Evolutionary conservation across 1,139 yeast genomes (phyloP).

Genomic region (Meyerozyma carpophila): DNA sequence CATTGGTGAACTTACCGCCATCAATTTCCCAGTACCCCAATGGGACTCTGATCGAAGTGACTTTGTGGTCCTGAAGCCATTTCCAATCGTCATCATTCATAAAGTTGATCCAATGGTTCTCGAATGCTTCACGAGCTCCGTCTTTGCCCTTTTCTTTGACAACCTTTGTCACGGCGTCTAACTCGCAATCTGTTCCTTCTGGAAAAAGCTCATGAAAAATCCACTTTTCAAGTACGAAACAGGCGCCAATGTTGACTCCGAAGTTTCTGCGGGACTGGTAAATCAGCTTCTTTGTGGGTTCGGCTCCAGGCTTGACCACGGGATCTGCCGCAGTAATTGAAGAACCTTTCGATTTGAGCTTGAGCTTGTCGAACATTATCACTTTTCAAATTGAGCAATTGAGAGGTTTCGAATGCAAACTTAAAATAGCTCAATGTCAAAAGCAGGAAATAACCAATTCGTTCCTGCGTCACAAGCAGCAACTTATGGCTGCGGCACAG

Average conservation of each 20-base stretch:
- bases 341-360: conserved; percentile 33
- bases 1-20: conserved; percentile 53
- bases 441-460: not conserved
- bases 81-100: conserved; percentile 71
- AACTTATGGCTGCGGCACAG: not conserved
- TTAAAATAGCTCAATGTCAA: not conserved
- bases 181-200: conserved; percentile 54
- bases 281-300: conserved; percentile 47
- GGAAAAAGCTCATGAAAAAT: conserved; percentile 57
- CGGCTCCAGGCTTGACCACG: conserved; percentile 23
- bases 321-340: conserved; percentile 23
- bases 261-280: conserved; percentile 63
- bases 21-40: conserved; percentile 85
- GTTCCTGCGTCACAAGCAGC: not conserved
- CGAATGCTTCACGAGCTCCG: conserved; percentile 51
- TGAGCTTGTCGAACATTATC: conserved; percentile 36
- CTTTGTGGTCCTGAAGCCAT: conserved; percentile 62
- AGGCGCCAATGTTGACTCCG: conserved; percentile 85
- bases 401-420: not conserved
- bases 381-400: not conserved
- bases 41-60: conserved; percentile 78
- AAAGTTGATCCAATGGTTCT: conserved; percentile 66
- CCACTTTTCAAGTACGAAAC: conserved; percentile 78
- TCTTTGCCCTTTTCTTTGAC: conserved; percentile 47
- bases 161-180: conserved; percentile 58